Base-by-base conservation (phyloP, 495 filamentous ascomycete genomes). In the Sabuloglossum arenarium region DNA sequence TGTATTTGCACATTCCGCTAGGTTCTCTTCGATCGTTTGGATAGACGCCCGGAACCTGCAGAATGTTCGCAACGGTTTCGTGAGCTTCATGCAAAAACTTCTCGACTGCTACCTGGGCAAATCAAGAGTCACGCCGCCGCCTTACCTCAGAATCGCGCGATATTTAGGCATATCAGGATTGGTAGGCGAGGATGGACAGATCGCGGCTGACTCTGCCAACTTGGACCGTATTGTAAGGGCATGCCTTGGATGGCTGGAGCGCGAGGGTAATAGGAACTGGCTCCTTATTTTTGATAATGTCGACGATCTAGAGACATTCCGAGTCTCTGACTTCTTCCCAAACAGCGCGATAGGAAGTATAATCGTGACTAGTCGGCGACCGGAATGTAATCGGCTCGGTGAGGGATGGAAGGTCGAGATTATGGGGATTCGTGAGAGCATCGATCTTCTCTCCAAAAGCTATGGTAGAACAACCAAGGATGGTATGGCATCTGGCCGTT, bases 271-370 rank as follows among this genome's bases (percentile, higher is more conserved):
- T 23, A 14, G 8, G 3, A 21, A 25, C 11, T 61, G 59, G 59
- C n/a, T 60, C 12, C 43, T 61, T 6, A 23, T 61, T 21, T 31
- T 61, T 32, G 58, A 61, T n/a, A 61, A 61, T 52, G 31, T 52
- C 9, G 59, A 61, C n/a, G 58, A 61, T 29, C 27, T 45, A 1
- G 53, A 60, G 27, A 16, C 25, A 1, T 53, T 60, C 14, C 8
- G n/a, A 10, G 19, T 51, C 25, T 9, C 16, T 28, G 47, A 51
- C n/a, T 51, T 28, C 29, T 51, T 51, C n/a, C 47, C 6, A 14
- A 14, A 11, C 3, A 6, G 3, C 16, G 3, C 2, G 31, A 49
- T 8, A 54, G 45, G 25, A 54, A 46, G 11, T 16, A 59, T 55
- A 24, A 31, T 50, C 21, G 1, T 50, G 6, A 30, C 21, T 14